phyloP scores from a whole-genome alignment of 495 filamentous ascomycete species.

The Neurospora sp. region DNA sequence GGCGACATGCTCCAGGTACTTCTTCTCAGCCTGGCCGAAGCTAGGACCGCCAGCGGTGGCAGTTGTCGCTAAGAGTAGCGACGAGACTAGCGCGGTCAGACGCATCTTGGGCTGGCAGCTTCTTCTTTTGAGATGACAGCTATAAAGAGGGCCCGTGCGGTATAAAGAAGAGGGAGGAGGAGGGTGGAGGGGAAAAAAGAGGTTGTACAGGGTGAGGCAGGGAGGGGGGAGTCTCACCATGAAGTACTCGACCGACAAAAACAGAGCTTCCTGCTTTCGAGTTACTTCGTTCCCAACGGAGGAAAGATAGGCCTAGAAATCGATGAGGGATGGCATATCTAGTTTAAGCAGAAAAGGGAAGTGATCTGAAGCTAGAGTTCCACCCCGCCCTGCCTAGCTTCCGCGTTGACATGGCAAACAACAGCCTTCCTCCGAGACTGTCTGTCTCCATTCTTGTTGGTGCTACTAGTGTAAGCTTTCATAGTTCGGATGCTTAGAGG shows the following conservation, averaged over 20 bases:
- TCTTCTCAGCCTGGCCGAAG: conserved; percentile 28
- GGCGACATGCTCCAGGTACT: conserved; percentile 13
- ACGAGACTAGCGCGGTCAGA: conserved; percentile 13
- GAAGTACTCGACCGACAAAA: not conserved
- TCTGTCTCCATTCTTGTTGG: not conserved
- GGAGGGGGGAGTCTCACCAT: not conserved
- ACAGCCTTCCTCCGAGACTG: not conserved
- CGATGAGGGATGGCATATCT: not conserved
- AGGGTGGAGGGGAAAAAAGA: not conserved
- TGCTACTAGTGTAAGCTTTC: not conserved
- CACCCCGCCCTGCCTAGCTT: not conserved
- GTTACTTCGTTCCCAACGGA: not conserved
- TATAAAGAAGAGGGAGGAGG: not conserved
- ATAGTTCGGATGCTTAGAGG: not conserved
- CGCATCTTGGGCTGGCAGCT: conserved; percentile 19
- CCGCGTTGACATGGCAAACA: not conserved
- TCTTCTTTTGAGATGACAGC: conserved; percentile 2
- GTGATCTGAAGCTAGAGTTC: not conserved
- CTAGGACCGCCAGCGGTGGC: conserved; percentile 19
- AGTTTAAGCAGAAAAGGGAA: not conserved
- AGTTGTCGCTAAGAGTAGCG: conserved; percentile 17
- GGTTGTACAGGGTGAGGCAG: not conserved
- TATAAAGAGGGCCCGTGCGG: not conserved
- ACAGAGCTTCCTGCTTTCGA: not conserved
- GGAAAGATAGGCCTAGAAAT: not conserved